Evolutionary conservation across 2,329 filamentous ascomycete genomes (phyloP), one percentile per base, ranked within the genome.

Genomic region (Clarireedia monteithiana): DNA sequence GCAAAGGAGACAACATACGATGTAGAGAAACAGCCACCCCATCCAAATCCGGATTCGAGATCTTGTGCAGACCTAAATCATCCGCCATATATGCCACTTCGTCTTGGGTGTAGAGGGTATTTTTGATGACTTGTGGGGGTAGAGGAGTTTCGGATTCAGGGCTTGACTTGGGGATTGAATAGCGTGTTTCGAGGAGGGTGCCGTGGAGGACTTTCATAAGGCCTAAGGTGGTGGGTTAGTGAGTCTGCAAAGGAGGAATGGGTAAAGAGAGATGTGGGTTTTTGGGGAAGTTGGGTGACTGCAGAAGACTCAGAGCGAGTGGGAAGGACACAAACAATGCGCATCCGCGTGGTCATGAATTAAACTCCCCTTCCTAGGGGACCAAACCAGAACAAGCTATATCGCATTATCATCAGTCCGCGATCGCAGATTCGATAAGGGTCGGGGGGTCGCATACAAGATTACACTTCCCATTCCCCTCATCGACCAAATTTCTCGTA

Each of bases 331-430:
- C 23, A 6, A n/a, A 17, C 91, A 96, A 70, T 96, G 91, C 27
- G 91, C 89, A 61, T 92, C 89, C 67, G 85, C 85, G 70, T 90
- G 87, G 70, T 96, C 91, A 68, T 96, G 91, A 67, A 96, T 89
- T 10, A 88, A 85, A 63, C 86, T 91, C 44, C 82, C 82, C 73
- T 89, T 90, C 52, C 87, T 86, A 0, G 91, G 91, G 15, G 84
- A 85, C 91, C 91, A 96, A 45, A 95, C 90, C 42, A 95, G 81
- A 92, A 84, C 76, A 86, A 95, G 89, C 96, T 96, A 39, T 14
- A 51, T 6, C 40, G 14, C 12, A 44, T 5, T 20, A 44, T 44
- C 40, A 44, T 17, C 40, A 20, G 20, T 20, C 10, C 17, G 27
- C 5, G 24, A 46, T 12, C 24, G 10, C n/a, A 20, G 20, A 17